phyloP scores from a whole-genome alignment of 805 yeast species.

The Candida vaughaniae region DNA sequence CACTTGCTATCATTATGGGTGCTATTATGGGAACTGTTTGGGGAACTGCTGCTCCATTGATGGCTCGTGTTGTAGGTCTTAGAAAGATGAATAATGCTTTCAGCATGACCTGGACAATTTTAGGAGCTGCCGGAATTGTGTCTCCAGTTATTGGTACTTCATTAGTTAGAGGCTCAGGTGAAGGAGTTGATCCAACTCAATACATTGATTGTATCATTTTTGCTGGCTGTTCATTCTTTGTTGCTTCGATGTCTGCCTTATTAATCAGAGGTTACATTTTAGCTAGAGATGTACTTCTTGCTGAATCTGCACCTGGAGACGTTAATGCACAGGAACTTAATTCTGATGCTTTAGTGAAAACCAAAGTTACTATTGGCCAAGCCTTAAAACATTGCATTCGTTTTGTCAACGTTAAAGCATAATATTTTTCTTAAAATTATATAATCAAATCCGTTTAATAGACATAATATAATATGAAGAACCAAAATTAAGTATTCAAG shows the following conservation, averaged over 20 bases:
- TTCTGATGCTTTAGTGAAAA: not conserved
- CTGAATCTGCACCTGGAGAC: not conserved
- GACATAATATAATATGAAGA: too few species aligned
- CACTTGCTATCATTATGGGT: constrained; percentile 54
- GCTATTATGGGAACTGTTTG: constrained; percentile 60
- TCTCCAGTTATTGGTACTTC: constrained; percentile 63
- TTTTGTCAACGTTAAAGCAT: constrained; percentile 6
- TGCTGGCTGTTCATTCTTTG: constrained; percentile 55
- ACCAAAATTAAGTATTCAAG: too few species aligned
- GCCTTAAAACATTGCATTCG: not conserved
- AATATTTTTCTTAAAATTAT: too few species aligned
- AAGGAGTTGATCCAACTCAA: constrained; percentile 38
- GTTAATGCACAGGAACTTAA: not conserved
- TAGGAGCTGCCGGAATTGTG: constrained; percentile 51
- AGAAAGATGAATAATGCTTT: constrained; percentile 47
- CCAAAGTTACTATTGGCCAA: constrained; percentile 1
- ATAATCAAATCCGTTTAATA: too few species aligned
- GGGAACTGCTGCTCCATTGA: constrained; percentile 52
- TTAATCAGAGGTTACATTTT: constrained; percentile 55
- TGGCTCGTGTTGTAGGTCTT: constrained; percentile 54
- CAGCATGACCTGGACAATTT: constrained; percentile 52
- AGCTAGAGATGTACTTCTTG: constrained; percentile 40
- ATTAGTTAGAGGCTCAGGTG: constrained; percentile 35
- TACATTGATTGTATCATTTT: constrained; percentile 56
- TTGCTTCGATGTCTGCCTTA: constrained; percentile 41